Evolutionary conservation across 441 rosid genomes (phyloP).

Genomic region (Raphanus hybrid): DNA sequence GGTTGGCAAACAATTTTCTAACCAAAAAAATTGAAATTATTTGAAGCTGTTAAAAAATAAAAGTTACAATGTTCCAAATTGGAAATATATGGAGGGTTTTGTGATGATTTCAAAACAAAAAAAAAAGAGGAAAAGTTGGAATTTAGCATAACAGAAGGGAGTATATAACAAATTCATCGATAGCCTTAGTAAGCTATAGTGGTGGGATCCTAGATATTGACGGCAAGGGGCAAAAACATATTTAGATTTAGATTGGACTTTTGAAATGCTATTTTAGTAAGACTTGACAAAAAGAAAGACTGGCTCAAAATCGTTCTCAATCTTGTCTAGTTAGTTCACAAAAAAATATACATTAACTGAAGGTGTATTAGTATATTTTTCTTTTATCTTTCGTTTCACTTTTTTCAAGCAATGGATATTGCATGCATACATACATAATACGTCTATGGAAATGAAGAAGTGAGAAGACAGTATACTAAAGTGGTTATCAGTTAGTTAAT

Average conservation of each 20-base stretch:
- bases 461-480: not conserved
- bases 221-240: not conserved
- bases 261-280: constrained; percentile 1
- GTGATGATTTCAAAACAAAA: not conserved
- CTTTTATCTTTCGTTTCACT: not conserved
- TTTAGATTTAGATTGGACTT: not conserved
- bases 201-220: constrained; percentile 30
- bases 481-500: constrained; percentile 1
- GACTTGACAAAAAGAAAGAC: constrained; percentile 18
- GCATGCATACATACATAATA: not conserved
- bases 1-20: not conserved
- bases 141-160: not conserved
- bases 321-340: not conserved
- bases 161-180: not conserved
- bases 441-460: not conserved
- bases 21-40: not conserved
- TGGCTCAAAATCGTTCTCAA: not conserved
- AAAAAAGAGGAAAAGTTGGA: not conserved
- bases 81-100: not conserved
- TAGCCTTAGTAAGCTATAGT: not conserved
- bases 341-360: not conserved
- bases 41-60: not conserved
- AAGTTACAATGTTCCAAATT: not conserved
- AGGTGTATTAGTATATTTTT: not conserved
- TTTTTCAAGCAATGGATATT: constrained; percentile 13